These are phyloP conservation scores for Cyathus olla DNA, from an alignment of 1,284 basidiomycete species.

Conservation along the genomic window DNA sequence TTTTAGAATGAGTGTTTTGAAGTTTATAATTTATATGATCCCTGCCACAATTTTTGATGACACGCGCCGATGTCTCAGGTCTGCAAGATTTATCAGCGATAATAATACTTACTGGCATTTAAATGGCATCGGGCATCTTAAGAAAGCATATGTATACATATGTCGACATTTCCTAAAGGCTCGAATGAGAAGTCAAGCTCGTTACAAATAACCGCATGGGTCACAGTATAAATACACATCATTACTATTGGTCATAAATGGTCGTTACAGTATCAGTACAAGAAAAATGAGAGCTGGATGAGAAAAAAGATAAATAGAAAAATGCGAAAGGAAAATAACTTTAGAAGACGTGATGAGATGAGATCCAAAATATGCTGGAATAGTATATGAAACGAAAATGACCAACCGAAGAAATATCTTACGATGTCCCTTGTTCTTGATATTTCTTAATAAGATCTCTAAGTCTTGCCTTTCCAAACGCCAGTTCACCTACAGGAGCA, in stretches of 20 bases:
- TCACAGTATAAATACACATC: neutral
- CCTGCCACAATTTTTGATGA: too few relatives aligned
- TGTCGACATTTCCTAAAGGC: too few relatives aligned
- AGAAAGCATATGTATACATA: too few relatives aligned
- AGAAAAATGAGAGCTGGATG: neutral
- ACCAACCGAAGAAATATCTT: neutral
- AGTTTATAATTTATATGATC: too few relatives aligned
- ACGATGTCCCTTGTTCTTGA: slow-evolving; percentile 52
- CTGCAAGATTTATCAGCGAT: too few relatives aligned
- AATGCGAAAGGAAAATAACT: neutral
- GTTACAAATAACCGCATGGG: too few relatives aligned
- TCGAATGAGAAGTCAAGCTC: too few relatives aligned
- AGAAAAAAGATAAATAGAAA: slow-evolving; percentile 1
- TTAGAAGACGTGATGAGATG: neutral
- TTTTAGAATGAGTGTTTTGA: too few relatives aligned
- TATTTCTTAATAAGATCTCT: slow-evolving; percentile 85
- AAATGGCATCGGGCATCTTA: too few relatives aligned
- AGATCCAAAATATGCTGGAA: neutral
- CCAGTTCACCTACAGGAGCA: slow-evolving; percentile 54
- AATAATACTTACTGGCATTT: too few relatives aligned
- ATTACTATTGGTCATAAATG: neutral
- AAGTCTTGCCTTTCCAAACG: slow-evolving; percentile 80
- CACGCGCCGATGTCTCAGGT: too few relatives aligned
- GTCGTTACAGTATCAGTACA: neutral
- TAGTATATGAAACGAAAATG: neutral